phyloP scores from a whole-genome alignment of 2,329 filamentous ascomycete genomes.

The Amylocarpus encephaloides region DNA sequence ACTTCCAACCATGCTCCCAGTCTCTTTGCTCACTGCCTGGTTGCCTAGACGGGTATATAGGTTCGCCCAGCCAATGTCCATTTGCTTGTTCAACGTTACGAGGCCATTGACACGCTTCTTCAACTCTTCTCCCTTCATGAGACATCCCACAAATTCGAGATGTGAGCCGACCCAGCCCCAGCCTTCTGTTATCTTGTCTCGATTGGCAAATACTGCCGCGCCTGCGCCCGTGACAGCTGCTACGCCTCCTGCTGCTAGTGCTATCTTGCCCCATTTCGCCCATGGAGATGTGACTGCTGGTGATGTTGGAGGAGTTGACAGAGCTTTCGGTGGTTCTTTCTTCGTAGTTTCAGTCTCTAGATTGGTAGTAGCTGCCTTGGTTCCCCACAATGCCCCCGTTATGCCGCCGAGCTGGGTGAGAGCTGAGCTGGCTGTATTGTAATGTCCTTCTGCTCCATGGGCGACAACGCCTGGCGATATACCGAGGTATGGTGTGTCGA shows the following conservation, averaged over 20 bases:
- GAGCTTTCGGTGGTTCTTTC: conserved; percentile 32
- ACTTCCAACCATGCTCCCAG: conserved; percentile 44
- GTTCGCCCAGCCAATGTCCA: conserved; percentile 73
- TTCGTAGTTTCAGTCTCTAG: conserved; percentile 27
- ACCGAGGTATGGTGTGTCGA: conserved; percentile 88
- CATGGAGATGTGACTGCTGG: conserved; percentile 45
- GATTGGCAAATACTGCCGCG: conserved; percentile 79
- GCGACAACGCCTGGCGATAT: conserved; percentile 79
- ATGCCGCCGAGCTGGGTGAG: conserved; percentile 60
- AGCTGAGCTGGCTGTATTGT: conserved; percentile 65
- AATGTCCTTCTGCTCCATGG: conserved; percentile 80
- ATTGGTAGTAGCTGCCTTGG: conserved; percentile 34
- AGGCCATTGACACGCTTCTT: conserved; percentile 65
- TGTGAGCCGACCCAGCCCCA: conserved; percentile 82
- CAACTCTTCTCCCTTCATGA: conserved; percentile 78
- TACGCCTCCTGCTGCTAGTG: conserved; percentile 79
- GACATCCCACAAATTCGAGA: conserved; percentile 85
- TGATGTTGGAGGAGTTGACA: conserved; percentile 33
- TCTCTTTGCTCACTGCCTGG: conserved; percentile 49
- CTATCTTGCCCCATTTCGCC: conserved; percentile 78
- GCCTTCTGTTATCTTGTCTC: conserved; percentile 70
- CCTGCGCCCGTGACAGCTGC: conserved; percentile 75
- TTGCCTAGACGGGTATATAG: conserved; percentile 79
- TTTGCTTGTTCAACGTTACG: conserved; percentile 55
- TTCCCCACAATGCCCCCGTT: conserved; percentile 62